Evolutionary conservation across 208 protist species (phyloP), one percentile per base, ranked within the genome.

Genomic region (Plasmodiophora brassicae): DNA sequence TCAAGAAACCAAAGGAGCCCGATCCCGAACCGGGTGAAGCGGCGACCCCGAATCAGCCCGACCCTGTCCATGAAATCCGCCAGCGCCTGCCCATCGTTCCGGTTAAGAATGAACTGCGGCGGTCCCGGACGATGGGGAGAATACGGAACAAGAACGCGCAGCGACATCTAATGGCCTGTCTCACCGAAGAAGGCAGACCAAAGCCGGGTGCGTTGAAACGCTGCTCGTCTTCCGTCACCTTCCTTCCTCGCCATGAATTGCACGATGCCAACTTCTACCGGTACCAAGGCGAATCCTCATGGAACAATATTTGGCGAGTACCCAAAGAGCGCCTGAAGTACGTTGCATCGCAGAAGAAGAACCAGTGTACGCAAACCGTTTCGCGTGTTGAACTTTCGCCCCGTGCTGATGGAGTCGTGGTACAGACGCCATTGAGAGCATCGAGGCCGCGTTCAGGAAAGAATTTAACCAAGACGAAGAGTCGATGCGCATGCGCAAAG

Each of bases 231-330:
- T n/a, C n/a, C n/a, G 65, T 78, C 65, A 32, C 14, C 5, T 78
- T 78, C 65, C 65, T 78, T 5, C 65, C 65, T 14, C 5, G 65
- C 32, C 65, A 78, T 78, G 14, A 5, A 38, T 44, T 78, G 20
- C 5, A 32, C 20, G 65, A 78, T 78, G 5, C 32, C 32, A n/a
- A 38, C 20, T 78, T 78, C 65, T 78, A 78, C 41, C 65, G 65
- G 20, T 32, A 5, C 5, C 32, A 78, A 14, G 5, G 41, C 32
- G 65, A 78, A 32, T 44, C 32, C n/a, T 38, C 5, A n/a, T 78
- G 65, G 65, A 78, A 78, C n/a, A 78, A 78, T 32, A 78, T 78
- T 38, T 78, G 65, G 65, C 65, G 65, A 38, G n/a, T 78, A 44
- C 65, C 65, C 32, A 32, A 5, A 38, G 32, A 8, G 20, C 5